phyloP scores from a whole-genome alignment of 148 eudicot species.

The Mesembryanthemum crystallinum region DNA sequence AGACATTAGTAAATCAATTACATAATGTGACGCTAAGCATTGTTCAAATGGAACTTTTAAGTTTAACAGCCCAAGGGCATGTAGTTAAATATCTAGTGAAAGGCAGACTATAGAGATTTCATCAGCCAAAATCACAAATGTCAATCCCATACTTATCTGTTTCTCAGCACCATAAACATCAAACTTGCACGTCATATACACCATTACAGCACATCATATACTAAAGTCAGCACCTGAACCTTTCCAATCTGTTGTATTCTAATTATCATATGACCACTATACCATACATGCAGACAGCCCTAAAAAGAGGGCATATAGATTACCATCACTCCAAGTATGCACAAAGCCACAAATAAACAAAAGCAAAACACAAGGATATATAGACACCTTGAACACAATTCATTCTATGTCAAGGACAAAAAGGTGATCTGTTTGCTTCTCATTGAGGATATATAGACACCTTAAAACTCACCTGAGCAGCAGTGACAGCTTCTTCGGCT shows the following conservation, averaged over 20 bases:
- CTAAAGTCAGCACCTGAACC: neutral
- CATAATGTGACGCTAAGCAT: neutral
- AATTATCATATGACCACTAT: neutral
- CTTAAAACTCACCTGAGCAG: constrained; percentile 63
- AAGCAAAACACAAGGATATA: too few relatives aligned
- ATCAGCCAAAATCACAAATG: neutral
- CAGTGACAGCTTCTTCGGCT: constrained; percentile 84
- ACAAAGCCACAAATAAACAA: neutral
- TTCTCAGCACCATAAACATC: neutral
- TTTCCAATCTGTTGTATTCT: neutral
- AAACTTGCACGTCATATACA: too few relatives aligned
- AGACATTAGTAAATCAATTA: too few relatives aligned
- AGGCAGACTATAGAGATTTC: too few relatives aligned
- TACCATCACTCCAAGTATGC: neutral
- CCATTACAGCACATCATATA: too few relatives aligned
- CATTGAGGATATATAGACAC: too few relatives aligned
- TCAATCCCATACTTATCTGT: neutral
- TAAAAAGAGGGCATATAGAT: neutral
- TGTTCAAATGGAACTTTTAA: neutral
- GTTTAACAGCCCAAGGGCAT: too few relatives aligned
- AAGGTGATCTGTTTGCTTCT: neutral
- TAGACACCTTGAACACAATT: neutral
- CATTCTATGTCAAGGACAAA: neutral
- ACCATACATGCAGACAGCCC: neutral
- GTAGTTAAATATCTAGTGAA: too few relatives aligned